A percentile compares a stretch with the other conserved stretches of the same genome.
These are phyloP conservation scores for Datura wrightii DNA, from an alignment of 257 asterid genomes.

Conservation along the genomic window DNA sequence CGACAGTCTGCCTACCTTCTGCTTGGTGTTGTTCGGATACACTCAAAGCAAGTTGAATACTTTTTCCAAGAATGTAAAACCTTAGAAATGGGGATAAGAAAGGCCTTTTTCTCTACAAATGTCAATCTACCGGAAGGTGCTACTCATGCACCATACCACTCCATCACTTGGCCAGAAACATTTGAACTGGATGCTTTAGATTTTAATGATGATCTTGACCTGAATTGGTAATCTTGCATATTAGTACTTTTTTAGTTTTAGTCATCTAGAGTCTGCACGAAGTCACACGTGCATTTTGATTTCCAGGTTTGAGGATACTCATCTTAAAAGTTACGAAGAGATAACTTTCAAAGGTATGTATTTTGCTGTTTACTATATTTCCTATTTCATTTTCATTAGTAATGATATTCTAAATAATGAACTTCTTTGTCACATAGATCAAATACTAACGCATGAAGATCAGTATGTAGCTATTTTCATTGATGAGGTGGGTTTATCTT, in stretches of 20 bases:
- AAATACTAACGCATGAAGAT: slow-evolving; percentile 69
- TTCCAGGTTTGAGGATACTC: slow-evolving; percentile 63
- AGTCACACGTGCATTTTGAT: slow-evolving; percentile 27
- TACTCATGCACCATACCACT: slow-evolving; percentile 57
- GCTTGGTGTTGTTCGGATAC: slow-evolving; percentile 80
- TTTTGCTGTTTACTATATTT: not conserved
- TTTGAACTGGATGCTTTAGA: slow-evolving; percentile 63
- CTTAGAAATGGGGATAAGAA: slow-evolving; percentile 49
- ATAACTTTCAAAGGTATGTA: slow-evolving; percentile 67
- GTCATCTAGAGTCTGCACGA: slow-evolving; percentile 13
- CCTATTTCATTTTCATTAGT: not conserved
- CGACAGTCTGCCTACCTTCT: slow-evolving; percentile 84
- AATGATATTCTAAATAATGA: not conserved
- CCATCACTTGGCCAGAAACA: slow-evolving; percentile 68
- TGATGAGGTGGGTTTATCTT: slow-evolving; percentile 53
- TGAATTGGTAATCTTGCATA: slow-evolving; percentile 48
- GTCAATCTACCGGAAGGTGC: slow-evolving; percentile 69
- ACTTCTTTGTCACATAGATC: slow-evolving; percentile 58
- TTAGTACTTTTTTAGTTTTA: not conserved
- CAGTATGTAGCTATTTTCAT: slow-evolving; percentile 51
- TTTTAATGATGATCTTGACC: slow-evolving; percentile 45
- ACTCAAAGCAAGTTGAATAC: slow-evolving; percentile 80
- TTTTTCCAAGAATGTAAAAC: slow-evolving; percentile 63
- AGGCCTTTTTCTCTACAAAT: slow-evolving; percentile 45
- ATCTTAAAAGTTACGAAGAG: slow-evolving; percentile 56